phyloP scores from a whole-genome alignment of 2,329 filamentous ascomycete species.

The Calonectria ilicicola region DNA sequence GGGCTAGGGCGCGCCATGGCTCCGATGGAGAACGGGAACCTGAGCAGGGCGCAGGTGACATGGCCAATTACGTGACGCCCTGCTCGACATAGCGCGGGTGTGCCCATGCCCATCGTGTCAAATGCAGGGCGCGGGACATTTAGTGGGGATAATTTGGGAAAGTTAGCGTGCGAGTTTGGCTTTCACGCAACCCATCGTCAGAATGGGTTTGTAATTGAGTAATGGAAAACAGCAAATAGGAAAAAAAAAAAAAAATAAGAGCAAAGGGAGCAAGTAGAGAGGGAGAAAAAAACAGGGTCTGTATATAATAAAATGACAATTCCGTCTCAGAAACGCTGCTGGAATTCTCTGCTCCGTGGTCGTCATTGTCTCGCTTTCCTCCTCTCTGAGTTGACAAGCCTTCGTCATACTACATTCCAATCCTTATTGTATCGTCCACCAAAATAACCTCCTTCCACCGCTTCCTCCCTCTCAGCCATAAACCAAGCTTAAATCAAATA shows the following conservation, averaged over 20 bases:
- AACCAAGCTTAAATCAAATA: neutral
- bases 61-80: slow-evolving; percentile 2
- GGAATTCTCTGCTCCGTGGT: neutral
- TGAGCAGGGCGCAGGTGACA: slow-evolving; percentile 3
- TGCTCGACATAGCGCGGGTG: neutral
- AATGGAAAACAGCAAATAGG: neutral
- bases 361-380: slow-evolving; percentile 3
- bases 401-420: neutral
- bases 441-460: neutral
- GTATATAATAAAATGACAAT: neutral
- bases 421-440: neutral
- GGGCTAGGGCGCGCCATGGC: slow-evolving; percentile 1
- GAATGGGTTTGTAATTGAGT: slow-evolving; percentile 1
- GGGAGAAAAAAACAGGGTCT: neutral
- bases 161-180: slow-evolving; percentile 4
- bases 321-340: neutral
- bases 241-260: neutral
- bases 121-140: slow-evolving; percentile 8
- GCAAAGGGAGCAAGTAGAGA: neutral
- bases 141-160: slow-evolving; percentile 8
- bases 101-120: slow-evolving; percentile 2
- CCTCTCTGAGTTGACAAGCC: neutral
- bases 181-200: neutral
- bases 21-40: neutral
- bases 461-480: neutral